These are phyloP conservation scores for Cyclotella cryptica DNA, from an alignment of 108 stramenopile genomes.

Conservation along the genomic window DNA sequence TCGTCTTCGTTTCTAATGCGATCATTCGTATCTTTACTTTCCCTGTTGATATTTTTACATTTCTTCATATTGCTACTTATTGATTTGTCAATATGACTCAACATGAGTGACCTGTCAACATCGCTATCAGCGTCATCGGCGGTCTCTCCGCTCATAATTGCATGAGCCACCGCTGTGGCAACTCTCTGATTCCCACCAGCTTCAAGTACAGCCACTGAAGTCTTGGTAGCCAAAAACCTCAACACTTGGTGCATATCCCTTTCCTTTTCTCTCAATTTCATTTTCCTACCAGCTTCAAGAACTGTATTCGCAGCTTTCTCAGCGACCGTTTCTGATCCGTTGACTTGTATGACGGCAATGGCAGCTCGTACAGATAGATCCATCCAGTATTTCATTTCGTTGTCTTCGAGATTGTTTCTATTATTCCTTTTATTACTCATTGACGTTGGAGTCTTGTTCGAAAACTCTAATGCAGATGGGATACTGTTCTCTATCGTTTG, in stretches of 20 bases:
- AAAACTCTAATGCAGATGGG: background rate
- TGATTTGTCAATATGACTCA: constrained; percentile 14
- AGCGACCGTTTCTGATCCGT: constrained; percentile 33
- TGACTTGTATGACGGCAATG: constrained; percentile 42
- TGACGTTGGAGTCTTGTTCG: background rate
- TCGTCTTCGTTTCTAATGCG: background rate
- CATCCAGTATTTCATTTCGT: constrained; percentile 19
- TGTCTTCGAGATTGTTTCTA: background rate
- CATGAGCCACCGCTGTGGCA: constrained; percentile 32
- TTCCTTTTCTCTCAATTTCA: background rate
- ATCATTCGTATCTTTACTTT: background rate
- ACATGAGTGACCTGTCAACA: constrained; percentile 13
- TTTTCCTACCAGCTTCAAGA: constrained; percentile 19
- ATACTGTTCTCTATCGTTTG: background rate
- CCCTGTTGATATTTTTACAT: background rate
- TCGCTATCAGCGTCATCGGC: background rate
- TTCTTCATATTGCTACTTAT: background rate
- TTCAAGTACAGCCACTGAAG: constrained; percentile 34
- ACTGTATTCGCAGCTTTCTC: constrained; percentile 34
- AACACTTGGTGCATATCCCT: constrained; percentile 18
- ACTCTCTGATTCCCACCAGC: constrained; percentile 35
- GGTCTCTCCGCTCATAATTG: constrained; percentile 27
- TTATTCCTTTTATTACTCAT: background rate
- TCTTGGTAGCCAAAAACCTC: constrained; percentile 31
- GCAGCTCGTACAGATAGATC: constrained; percentile 40